Conservation (phyloP, 1,284 basidiomycete genomes). For the Malassezia globosa region DNA sequence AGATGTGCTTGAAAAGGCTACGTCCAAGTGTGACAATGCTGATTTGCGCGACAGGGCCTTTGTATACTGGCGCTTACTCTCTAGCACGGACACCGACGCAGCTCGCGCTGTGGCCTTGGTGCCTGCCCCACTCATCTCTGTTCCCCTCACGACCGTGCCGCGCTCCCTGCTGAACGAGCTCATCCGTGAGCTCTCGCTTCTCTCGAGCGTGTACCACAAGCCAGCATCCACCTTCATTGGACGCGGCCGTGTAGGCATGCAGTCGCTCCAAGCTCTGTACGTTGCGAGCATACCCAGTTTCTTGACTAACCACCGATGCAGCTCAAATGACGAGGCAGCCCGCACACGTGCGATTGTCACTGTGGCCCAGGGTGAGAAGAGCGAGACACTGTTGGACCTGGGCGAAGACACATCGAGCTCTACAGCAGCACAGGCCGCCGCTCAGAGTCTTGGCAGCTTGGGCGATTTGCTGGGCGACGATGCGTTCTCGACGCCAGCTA, state of each 20-base stretch:
- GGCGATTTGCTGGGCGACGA: slow-evolving; percentile 20
- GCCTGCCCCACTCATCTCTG: slow-evolving; percentile 78
- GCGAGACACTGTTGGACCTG: slow-evolving; percentile 43
- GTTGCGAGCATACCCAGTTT: too few species aligned
- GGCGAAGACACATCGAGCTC: slow-evolving; percentile 36
- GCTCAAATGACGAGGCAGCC: slow-evolving; percentile 31
- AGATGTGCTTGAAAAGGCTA: slow-evolving; percentile 77
- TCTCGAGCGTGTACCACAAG: slow-evolving; percentile 91
- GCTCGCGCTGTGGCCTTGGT: slow-evolving; percentile 86
- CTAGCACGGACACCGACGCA: slow-evolving; percentile 72
- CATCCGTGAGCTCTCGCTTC: slow-evolving; percentile 55
- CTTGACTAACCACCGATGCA: background rate
- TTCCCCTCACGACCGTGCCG: slow-evolving; percentile 79
- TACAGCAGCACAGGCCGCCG: slow-evolving; percentile 5
- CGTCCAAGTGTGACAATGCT: slow-evolving; percentile 90
- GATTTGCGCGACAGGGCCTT: slow-evolving; percentile 93
- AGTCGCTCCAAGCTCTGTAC: slow-evolving; percentile 19
- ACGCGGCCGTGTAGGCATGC: slow-evolving; percentile 41
- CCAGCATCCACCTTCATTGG: slow-evolving; percentile 56
- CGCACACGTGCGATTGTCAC: slow-evolving; percentile 48
- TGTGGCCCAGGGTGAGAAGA: slow-evolving; percentile 48
- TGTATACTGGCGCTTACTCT: slow-evolving; percentile 88
- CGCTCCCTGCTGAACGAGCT: slow-evolving; percentile 86
- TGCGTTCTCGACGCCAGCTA: slow-evolving; percentile 9
- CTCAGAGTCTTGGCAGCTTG: slow-evolving; percentile 14